Evolutionary conservation across 495 filamentous ascomycete genomes (phyloP).

Genomic region (Xylaria cubensis): DNA sequence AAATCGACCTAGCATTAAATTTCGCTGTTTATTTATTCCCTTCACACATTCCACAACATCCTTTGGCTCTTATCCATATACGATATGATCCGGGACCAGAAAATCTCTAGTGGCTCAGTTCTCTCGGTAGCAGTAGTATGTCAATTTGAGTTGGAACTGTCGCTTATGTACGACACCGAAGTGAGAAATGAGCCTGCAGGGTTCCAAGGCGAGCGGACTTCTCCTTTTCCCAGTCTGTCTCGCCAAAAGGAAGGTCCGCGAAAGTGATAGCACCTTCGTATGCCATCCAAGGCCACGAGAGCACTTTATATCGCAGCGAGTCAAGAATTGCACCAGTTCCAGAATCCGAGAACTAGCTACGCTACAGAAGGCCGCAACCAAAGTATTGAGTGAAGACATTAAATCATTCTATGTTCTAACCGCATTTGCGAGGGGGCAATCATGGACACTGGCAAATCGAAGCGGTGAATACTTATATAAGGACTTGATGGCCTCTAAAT

Average conservation of each 20-base stretch:
- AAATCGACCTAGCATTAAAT: not conserved
- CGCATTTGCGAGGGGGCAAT: constrained; percentile 32
- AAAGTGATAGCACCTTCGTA: constrained; percentile 37
- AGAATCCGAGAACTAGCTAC: not conserved
- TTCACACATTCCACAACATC: no score
- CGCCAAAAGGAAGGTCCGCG: constrained; percentile 28
- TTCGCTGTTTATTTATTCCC: not conserved
- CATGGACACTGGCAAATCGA: no score
- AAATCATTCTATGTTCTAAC: constrained; percentile 34
- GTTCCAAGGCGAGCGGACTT: constrained; percentile 20
- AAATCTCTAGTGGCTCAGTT: no score
- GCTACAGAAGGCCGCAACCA: constrained; percentile 29
- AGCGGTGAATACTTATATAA: no score
- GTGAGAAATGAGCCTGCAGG: not conserved
- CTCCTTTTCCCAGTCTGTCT: constrained; percentile 33
- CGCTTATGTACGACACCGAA: not conserved
- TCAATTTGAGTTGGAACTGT: no score
- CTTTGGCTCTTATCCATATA: no score
- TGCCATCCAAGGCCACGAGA: constrained; percentile 44
- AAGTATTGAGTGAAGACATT: constrained; percentile 28
- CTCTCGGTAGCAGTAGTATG: no score
- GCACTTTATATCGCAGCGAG: constrained; percentile 15
- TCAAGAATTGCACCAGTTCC: constrained; percentile 16
- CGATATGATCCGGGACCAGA: no score
- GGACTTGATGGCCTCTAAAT: no score